A percentile compares a stretch with the other conserved stretches of the same genome.
Conservation (phyloP, 495 filamentous ascomycete species). For the Diplogelasinospora grovesii region DNA sequence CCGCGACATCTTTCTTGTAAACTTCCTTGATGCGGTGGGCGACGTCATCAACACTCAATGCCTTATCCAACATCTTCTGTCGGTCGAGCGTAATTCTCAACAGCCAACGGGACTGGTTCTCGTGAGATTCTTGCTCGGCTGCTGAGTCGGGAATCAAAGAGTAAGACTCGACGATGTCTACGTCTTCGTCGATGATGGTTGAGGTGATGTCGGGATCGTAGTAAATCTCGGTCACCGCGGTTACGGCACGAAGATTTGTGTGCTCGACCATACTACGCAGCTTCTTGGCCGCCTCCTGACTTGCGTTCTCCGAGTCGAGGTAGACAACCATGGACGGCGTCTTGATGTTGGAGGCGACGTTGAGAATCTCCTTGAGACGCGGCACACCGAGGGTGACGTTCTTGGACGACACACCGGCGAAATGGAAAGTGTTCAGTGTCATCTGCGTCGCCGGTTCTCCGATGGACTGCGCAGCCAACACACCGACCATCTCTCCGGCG, state of each 20-base stretch:
- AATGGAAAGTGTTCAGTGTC: slow-evolving; percentile 99
- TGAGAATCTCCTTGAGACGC: slow-evolving; percentile 98
- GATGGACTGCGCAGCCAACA: slow-evolving; percentile 95
- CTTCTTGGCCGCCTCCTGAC: slow-evolving; percentile 75
- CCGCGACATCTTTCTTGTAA: slow-evolving; percentile 78
- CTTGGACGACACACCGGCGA: slow-evolving; percentile 98
- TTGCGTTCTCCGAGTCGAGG: slow-evolving; percentile 51
- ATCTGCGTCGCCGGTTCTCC: slow-evolving; percentile 99
- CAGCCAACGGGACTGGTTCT: slow-evolving; percentile 86
- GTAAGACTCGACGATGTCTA: slow-evolving; percentile 93
- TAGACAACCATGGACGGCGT: slow-evolving; percentile 97
- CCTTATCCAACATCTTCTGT: slow-evolving; percentile 91
- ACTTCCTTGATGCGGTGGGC: slow-evolving; percentile 80
- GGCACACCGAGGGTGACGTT: slow-evolving; percentile 99
- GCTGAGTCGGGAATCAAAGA: slow-evolving; percentile 77
- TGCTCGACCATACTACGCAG: slow-evolving; percentile 88
- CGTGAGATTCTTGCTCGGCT: slow-evolving; percentile 71
- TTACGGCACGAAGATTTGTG: slow-evolving; percentile 88
- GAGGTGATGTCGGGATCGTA: slow-evolving; percentile 87
- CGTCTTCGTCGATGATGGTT: slow-evolving; percentile 80
- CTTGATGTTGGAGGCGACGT: slow-evolving; percentile 96
- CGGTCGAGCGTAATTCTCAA: slow-evolving; percentile 90
- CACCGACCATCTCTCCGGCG: slow-evolving; percentile 97
- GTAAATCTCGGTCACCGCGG: slow-evolving; percentile 88
- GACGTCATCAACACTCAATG: slow-evolving; percentile 84